Evolutionary conservation across 2,329 filamentous ascomycete genomes (phyloP), one percentile per base, ranked within the genome.

Genomic region (Passalora sequoiae): DNA sequence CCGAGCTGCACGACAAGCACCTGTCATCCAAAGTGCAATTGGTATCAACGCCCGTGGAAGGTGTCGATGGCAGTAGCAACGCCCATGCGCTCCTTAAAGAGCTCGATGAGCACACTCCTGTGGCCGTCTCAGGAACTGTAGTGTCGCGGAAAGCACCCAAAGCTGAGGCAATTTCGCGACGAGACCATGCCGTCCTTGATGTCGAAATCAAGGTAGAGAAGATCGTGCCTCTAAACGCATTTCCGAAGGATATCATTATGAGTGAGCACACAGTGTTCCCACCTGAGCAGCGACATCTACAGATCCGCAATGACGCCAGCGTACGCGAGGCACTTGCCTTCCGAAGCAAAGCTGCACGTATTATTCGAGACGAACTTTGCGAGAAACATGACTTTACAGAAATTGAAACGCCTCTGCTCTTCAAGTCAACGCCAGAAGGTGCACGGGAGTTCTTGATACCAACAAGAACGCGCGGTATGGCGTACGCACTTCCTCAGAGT

Each of bases 401-500:
- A 54, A 77, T 97, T 22, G 92, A 98, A 63, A 98, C 92, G 0
- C 92, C 92, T 0, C 70, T 96, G 3, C 75, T 98, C 0, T 98
- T 98, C 77, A 98, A 97, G 65, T 96, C 92, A 0, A 98, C 92
- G 0, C 88, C 92, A 0, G 92, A 98, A 68, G 92, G 92, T 1
- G 94, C 92, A 1, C 77, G 91, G 37, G 92, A 98, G 63, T 98
- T 98, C 50, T 66, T 98, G 4, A 91, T 98, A 4, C 92, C 92
- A 0, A 94, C 89, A 1, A 75, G 92, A 20, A 77, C 75, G 25
- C 75, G 74, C 1, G 88, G 87, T 0, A 70, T 81, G 47, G 89
- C 87, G 3, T 98, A 97, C 65, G 92, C 92, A 6, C 71, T 98
- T 15, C 89, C 89, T 0, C 94, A 98, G 64, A 97, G 91, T 53